Evolutionary conservation across 2,329 filamentous ascomycete genomes (phyloP).

Genomic region (Pestalotiopsis sp.): DNA sequence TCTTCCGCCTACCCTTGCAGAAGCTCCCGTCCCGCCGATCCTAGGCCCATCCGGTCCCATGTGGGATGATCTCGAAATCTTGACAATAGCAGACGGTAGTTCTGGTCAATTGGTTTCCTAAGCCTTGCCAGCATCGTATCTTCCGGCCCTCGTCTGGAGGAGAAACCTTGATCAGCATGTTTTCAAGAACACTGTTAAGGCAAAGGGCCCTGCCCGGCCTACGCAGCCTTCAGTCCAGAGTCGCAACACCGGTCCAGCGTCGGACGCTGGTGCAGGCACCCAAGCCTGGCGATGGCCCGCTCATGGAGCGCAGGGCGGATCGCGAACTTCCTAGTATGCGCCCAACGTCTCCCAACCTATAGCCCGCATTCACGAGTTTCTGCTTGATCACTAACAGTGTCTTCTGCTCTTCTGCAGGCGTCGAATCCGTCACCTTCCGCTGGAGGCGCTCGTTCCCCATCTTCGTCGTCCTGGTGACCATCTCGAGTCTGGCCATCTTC

Average conservation of each 20-base stretch:
- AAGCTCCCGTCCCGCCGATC: not conserved
- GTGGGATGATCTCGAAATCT: slow-evolving; percentile 5
- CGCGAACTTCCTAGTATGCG: slow-evolving; percentile 63
- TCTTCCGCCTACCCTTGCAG: slow-evolving; percentile 3
- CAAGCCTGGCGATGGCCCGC: slow-evolving; percentile 58
- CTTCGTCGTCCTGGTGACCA: slow-evolving; percentile 71
- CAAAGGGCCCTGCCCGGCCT: slow-evolving; percentile 27
- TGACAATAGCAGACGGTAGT: not conserved
- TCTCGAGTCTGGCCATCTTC: slow-evolving; percentile 84
- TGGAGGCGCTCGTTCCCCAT: slow-evolving; percentile 78
- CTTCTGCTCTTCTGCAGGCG: slow-evolving; percentile 29
- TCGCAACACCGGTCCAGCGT: slow-evolving; percentile 26
- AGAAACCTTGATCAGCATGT: slow-evolving; percentile 22
- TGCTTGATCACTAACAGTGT: not conserved
- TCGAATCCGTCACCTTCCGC: slow-evolving; percentile 52
- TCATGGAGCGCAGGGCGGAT: slow-evolving; percentile 65
- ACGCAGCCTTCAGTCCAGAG: slow-evolving; percentile 18
- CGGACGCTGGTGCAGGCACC: slow-evolving; percentile 56
- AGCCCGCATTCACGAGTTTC: too few relatives aligned
- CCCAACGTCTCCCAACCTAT: not conserved
- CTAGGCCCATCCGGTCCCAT: not conserved
- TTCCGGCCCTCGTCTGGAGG: not conserved
- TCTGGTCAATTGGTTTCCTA: not conserved
- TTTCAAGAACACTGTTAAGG: slow-evolving; percentile 31
- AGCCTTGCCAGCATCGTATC: not conserved